phyloP scores from a whole-genome alignment of 1,284 basidiomycete genomes.

The Boletus mariae region DNA sequence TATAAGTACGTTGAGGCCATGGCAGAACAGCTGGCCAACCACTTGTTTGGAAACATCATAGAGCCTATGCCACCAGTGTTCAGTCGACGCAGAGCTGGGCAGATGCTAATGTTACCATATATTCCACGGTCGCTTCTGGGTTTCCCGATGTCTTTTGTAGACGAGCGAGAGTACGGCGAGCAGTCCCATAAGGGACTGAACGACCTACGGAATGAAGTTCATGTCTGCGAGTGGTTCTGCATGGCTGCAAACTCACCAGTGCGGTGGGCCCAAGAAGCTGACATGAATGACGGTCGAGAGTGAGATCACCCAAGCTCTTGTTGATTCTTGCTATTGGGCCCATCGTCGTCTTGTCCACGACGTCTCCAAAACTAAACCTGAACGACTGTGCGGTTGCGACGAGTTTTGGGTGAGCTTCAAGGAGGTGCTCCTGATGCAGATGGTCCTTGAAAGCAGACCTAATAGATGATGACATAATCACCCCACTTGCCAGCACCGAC shows the following conservation, averaged over 20 bases:
- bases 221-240: conserved; percentile 8
- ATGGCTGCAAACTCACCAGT: conserved; percentile 42
- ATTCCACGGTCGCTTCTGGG: conserved; percentile 82
- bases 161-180: conserved; percentile 84
- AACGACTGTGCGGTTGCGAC: neutral
- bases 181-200: conserved; percentile 83
- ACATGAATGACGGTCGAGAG: conserved; percentile 59
- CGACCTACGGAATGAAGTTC: conserved; percentile 44
- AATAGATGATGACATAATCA: conserved; percentile 24
- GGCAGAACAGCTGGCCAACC: conserved; percentile 87
- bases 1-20: conserved; percentile 82
- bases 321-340: conserved; percentile 10
- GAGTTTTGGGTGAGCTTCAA: neutral
- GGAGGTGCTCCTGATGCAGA: neutral
- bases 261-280: conserved; percentile 65
- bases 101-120: conserved; percentile 66
- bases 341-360: conserved; percentile 8
- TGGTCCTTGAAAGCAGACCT: neutral
- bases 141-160: conserved; percentile 86
- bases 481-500: neutral
- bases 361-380: neutral
- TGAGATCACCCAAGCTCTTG: conserved; percentile 33
- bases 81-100: neutral
- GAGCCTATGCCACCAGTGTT: conserved; percentile 46
- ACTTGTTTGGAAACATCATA: conserved; percentile 93